A percentile compares a stretch with the other conserved stretches of the same genome.
phyloP scores from a whole-genome alignment of 192 early-diverging fungal species.

The Fimicolochytrium jonesii region DNA sequence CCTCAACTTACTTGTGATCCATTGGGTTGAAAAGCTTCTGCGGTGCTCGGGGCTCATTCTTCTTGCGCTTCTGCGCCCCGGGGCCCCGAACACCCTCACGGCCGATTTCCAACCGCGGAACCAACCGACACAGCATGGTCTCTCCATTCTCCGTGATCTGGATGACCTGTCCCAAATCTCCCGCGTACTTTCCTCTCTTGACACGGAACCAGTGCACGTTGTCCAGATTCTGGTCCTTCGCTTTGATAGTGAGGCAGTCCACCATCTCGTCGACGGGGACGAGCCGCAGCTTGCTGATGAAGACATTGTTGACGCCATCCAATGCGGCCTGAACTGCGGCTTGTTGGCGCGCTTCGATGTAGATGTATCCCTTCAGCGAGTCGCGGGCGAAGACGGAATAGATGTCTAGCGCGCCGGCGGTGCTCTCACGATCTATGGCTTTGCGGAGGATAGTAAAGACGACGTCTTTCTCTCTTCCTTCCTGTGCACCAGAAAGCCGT shows the following conservation, averaged over 20 bases:
- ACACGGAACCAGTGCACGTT: slow-evolving; percentile 82
- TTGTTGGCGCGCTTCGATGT: slow-evolving; percentile 80
- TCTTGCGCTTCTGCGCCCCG: slow-evolving; percentile 72
- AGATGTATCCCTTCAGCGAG: slow-evolving; percentile 82
- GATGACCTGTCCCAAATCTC: slow-evolving; percentile 78
- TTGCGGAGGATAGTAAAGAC: slow-evolving; percentile 74
- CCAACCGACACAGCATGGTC: slow-evolving; percentile 28
- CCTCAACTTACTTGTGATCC: slow-evolving; percentile 24
- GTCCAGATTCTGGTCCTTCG: slow-evolving; percentile 57
- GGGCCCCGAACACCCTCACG: too few relatives aligned
- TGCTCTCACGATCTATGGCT: slow-evolving; percentile 63
- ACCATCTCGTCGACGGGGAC: slow-evolving; percentile 92
- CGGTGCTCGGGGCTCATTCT: slow-evolving; percentile 51
- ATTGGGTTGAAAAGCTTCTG: slow-evolving; percentile 76
- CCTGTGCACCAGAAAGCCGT: too few relatives aligned
- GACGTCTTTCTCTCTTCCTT: slow-evolving; percentile 85
- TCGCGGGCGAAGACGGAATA: slow-evolving; percentile 81
- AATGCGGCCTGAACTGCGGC: slow-evolving; percentile 76
- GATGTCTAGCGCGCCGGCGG: slow-evolving; percentile 63
- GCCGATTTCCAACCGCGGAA: slow-evolving; percentile 38
- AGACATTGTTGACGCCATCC: slow-evolving; percentile 73
- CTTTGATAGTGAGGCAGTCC: slow-evolving; percentile 75
- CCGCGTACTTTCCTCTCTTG: slow-evolving; percentile 86
- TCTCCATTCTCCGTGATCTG: slow-evolving; percentile 35
- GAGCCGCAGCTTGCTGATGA: slow-evolving; percentile 61